Base-by-base conservation (phyloP, 441 rosid genomes). In the Eruca vesicaria region DNA sequence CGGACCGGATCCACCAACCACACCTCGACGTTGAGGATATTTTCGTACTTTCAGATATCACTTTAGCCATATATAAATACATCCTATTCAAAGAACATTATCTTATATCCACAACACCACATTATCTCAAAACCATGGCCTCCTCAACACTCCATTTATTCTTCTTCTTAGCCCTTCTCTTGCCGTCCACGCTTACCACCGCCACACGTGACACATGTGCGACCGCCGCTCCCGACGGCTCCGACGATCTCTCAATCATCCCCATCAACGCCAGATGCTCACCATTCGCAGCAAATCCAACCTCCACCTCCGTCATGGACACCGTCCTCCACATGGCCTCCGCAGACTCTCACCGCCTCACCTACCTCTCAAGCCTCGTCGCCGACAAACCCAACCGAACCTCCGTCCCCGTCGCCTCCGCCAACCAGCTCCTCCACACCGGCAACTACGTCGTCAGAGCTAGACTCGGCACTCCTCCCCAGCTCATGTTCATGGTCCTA, bases 381-480 rank as follows among this genome's bases (percentile, higher is more conserved):
- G 36, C 72, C 29, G 71, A 67, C 0, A 73, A 28, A 48, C 63
- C 78, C 16, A 64, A 53, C 0, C 74, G 63, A 14, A 63, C 66
- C 5, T 63, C 78, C 16, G 72, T 65, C 20, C 82, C 82, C 11
- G 16, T 79, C 1, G 78, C 75, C 52, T 79, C 82, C 23, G 75
- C 68, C 2, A 79, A 78, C 74, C 32, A 78, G 38, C 72, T 83
- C 62, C 60, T 91, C 18, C 82, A 84, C 80, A 75, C 69, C 1
- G 89, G 82, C 41, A 92, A 86, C 84, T 94, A 94, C 69, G 85
- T 94, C 5, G 91, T 92, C 50, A 84, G 85, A 76, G 94, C 84
- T 71, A 84, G 83, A 65, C 66, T 94, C 6, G 98, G 98, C 3
- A 89, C 92, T 10, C 98, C 98, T 7, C 90, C 89, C 53, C 99